Evolutionary conservation across 306 rosid genomes (phyloP), one percentile per base, ranked within the genome.

Genomic region (Psophocarpus tetragonolobus): DNA sequence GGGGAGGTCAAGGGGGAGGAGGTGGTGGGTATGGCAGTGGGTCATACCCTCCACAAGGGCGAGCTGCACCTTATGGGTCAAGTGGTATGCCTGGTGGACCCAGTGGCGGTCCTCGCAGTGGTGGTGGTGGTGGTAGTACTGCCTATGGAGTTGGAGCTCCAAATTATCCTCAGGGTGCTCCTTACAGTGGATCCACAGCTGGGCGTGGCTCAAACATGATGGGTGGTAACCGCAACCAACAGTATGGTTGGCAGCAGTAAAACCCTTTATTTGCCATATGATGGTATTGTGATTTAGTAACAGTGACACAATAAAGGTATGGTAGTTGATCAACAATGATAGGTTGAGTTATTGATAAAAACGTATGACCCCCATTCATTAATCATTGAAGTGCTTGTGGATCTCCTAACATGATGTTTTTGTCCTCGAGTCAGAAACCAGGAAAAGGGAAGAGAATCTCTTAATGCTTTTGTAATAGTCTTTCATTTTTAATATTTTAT

Each of bases 31-130:
- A 84, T 63, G 83, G 82, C 67, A 78, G 77, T 27, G 89, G 88
- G 15, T 86, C 88, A 36, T 88, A 86, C 75, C 95, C 95, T 53
- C 84, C 95, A 3, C 95, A 88, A 77, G 92, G 90, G 33, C 84
- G 88, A 3, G 97, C 88, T 20, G 87, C 91, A 36, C 91, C 91
- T 50, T 91, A 87, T 42, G 86, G 79, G 10, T 88, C 89, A 50
- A 81, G 83, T 65, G 75, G 85, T 15, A 86, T 87, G 90, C 87
- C 88, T 44, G 82, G 85, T 47, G 84, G 87, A 83, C 85, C 86
- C 27, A 80, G 79, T 54, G 87, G 89, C 3, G 90, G 92, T 68
- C 87, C 90, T 56, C 85, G 93, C n/a, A 91, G 92, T 5, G 86
- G 83, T 15, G 72, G 91, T 8, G 86, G 83, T 18, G 74, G 87